Evolutionary conservation across 1,139 yeast species (phyloP), one percentile per base, ranked within the genome.

Genomic region (Hyphopichia pseudoburtonii): DNA sequence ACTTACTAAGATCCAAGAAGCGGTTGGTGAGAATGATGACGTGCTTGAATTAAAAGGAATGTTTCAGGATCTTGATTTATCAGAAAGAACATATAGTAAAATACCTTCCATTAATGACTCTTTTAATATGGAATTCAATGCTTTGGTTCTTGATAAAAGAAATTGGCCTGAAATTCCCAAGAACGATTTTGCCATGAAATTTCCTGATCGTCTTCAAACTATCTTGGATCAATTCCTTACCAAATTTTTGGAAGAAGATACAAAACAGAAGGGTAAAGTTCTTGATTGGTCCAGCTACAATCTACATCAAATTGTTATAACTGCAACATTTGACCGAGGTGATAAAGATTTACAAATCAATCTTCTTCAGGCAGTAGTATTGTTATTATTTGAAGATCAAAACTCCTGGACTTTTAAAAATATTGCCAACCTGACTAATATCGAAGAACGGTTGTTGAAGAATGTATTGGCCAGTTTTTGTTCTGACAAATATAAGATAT

Each of bases 111-210:
- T 46, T 2, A 39, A 36, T n/a, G 28, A 32, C 23, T 11, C 17
- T 3, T 28, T 24, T 16, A 30, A 34, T 1, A 37, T 57, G n/a
- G 63, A 58, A 7, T 69, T 70, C 43, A 50, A 43, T 26, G 68
- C 70, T 0, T 43, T 67, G 32, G 51, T 70, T 2, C 54, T 71
- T 31, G 66, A 63, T 36, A 60, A 60, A 44, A 54, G 57, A 26
- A 47, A 55, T 34, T 71, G 77, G 77, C 74, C 76, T 0, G 73
- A 64, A 26, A 56, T 69, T 9, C 74, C 76, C 2, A 56, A 56
- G 17, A 48, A 42, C 23, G 60, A 54, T 14, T 33, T 46, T 1
- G 52, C 51, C 2, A 37, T 59, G 5, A 42, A 32, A 8, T 33
- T 64, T 28, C 60, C 64, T 0, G 17, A 33, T 0, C 32, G 34